phyloP scores from a whole-genome alignment of 495 filamentous ascomycete species.

The Daldinia caldariorum region DNA sequence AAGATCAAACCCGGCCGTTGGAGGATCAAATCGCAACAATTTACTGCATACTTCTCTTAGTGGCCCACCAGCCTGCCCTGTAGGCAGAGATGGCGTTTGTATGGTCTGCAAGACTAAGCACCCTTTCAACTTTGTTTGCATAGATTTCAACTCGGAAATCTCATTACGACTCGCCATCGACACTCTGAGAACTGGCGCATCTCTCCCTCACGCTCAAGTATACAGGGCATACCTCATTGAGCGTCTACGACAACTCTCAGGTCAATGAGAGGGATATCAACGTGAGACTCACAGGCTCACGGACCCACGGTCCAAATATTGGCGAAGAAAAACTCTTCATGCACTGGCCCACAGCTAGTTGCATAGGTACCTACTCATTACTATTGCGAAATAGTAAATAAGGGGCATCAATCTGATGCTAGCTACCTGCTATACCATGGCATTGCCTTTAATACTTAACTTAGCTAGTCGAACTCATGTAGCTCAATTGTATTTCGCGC shows the following conservation, averaged over 20 bases:
- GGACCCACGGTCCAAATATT: not conserved
- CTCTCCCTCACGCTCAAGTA: constrained; percentile 1
- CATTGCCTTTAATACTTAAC: not conserved
- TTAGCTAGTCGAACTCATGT: not conserved
- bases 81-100: constrained; percentile 38
- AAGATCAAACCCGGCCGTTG: not conserved
- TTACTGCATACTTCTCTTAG: not conserved
- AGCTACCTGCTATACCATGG: not conserved
- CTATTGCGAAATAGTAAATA: constrained; percentile 13
- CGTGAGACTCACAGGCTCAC: not conserved
- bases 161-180: constrained; percentile 47
- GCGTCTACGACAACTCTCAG: constrained; percentile 26
- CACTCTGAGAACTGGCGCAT: constrained; percentile 28
- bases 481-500: not conserved
- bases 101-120: constrained; percentile 49
- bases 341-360: not conserved
- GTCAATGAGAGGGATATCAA: not conserved
- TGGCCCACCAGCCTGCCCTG: constrained; percentile 11
- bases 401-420: not conserved
- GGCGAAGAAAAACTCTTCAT: not conserved
- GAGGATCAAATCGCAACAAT: not conserved
- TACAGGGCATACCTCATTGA: constrained; percentile 16
- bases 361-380: not conserved
- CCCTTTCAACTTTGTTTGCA: constrained; percentile 40
- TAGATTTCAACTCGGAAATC: constrained; percentile 47